phyloP scores from a whole-genome alignment of 441 rosid species.

The Pelargonium cotyledonis region DNA sequence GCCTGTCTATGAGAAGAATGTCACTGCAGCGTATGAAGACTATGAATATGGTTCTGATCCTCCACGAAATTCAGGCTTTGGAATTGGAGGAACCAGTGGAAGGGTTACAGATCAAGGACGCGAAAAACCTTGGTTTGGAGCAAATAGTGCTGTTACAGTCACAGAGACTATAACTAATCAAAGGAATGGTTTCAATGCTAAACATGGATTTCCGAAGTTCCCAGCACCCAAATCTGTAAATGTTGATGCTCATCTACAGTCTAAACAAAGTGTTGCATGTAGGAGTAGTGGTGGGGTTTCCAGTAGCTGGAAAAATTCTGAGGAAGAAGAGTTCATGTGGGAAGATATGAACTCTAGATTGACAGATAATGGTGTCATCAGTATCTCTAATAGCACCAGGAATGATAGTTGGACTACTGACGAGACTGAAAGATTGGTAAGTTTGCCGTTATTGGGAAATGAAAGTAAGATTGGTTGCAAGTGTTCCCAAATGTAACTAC shows the following conservation, averaged over 20 bases:
- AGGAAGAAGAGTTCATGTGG: slow-evolving; percentile 97
- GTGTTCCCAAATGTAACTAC: too few species aligned
- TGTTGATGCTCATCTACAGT: slow-evolving; percentile 33
- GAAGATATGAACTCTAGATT: slow-evolving; percentile 70
- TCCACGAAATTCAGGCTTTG: slow-evolving; percentile 43
- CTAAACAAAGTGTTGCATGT: slow-evolving; percentile 31
- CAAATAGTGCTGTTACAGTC: slow-evolving; percentile 41
- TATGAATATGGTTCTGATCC: slow-evolving; percentile 57
- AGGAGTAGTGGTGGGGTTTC: slow-evolving; percentile 44
- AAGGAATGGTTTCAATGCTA: slow-evolving; percentile 51
- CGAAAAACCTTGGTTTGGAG: slow-evolving; percentile 54
- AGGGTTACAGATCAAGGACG: slow-evolving; percentile 50
- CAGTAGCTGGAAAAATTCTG: slow-evolving; percentile 83
- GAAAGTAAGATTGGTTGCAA: not conserved
- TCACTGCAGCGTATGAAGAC: slow-evolving; percentile 41
- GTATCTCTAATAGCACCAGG: slow-evolving; percentile 37
- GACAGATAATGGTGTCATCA: slow-evolving; percentile 48
- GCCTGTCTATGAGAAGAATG: slow-evolving; percentile 46
- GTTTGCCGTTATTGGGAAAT: slow-evolving; percentile 18
- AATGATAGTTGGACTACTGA: slow-evolving; percentile 51
- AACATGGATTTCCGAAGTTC: slow-evolving; percentile 46
- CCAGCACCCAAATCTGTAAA: slow-evolving; percentile 39
- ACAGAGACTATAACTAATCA: slow-evolving; percentile 40
- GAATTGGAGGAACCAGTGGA: slow-evolving; percentile 48
- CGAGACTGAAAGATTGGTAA: slow-evolving; percentile 66